Conservation (phyloP, 2,329 filamentous ascomycete species). For the Talaromyces sp. region DNA sequence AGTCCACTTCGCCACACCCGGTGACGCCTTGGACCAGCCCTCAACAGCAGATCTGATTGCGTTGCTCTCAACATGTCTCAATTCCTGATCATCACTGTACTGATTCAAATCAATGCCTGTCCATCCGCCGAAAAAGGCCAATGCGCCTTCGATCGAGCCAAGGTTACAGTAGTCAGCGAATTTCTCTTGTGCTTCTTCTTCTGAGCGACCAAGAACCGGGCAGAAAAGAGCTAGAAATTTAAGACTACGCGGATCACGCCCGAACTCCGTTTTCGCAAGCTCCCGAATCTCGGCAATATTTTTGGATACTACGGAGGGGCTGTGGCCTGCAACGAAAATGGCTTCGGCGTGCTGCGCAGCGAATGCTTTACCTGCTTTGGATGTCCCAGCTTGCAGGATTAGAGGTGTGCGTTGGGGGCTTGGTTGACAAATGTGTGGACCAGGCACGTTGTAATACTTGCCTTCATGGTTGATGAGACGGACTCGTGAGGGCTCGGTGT, state of each 20-base stretch:
- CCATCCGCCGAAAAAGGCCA: slow-evolving; percentile 72
- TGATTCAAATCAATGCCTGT: slow-evolving; percentile 63
- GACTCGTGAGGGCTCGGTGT: slow-evolving; percentile 57
- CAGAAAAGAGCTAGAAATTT: slow-evolving; percentile 67
- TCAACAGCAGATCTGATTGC: slow-evolving; percentile 55
- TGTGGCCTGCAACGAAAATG: slow-evolving; percentile 66
- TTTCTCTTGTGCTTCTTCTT: slow-evolving; percentile 64
- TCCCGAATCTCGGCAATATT: slow-evolving; percentile 62
- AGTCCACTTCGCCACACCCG: slow-evolving; percentile 65
- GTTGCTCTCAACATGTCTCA: slow-evolving; percentile 60
- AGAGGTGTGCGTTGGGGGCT: slow-evolving; percentile 66
- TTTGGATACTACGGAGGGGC: slow-evolving; percentile 58
- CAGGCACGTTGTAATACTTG: slow-evolving; percentile 61
- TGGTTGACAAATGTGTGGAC: slow-evolving; percentile 64
- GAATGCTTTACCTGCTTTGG: slow-evolving; percentile 62
- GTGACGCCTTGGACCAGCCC: slow-evolving; percentile 53
- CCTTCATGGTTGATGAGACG: slow-evolving; percentile 64
- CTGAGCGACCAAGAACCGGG: slow-evolving; percentile 61
- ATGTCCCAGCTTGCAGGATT: slow-evolving; percentile 67
- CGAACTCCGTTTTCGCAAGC: slow-evolving; percentile 50
- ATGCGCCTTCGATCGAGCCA: slow-evolving; percentile 62
- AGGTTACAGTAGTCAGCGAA: slow-evolving; percentile 60
- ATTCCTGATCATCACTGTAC: slow-evolving; percentile 62
- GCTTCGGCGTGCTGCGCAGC: slow-evolving; percentile 68
- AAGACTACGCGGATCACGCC: slow-evolving; percentile 58